Conservation (phyloP, 1,284 basidiomycete genomes). For the Pyrrhoderma noxium region DNA sequence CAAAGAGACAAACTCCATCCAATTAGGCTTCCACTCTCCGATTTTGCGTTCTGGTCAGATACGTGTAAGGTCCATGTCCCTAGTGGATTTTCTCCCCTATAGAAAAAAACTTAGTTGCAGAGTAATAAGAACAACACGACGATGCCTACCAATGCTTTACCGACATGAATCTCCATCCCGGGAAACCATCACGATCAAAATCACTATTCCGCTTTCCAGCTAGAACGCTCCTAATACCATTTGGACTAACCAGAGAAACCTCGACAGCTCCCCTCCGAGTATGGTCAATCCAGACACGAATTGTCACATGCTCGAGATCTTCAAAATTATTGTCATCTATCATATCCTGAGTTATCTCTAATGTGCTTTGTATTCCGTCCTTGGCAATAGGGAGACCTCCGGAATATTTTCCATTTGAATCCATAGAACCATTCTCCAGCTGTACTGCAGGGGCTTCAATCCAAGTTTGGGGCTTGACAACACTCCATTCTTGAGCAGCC, state of each 20-base stretch:
- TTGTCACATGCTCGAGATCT: constrained; percentile 85
- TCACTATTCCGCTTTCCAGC: constrained; percentile 72
- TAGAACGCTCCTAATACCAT: constrained; percentile 80
- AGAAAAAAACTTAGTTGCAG: background rate
- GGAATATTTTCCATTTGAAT: constrained; percentile 43
- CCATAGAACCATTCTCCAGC: constrained; percentile 56
- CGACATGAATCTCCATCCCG: constrained; percentile 96
- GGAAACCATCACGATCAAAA: constrained; percentile 63
- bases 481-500: constrained; percentile 75
- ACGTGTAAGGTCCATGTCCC: constrained; percentile 91
- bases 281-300: constrained; percentile 91
- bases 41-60: constrained; percentile 59
- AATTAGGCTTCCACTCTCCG: constrained; percentile 71
- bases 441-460: constrained; percentile 69
- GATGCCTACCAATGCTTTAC: constrained; percentile 90
- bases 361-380: constrained; percentile 60
- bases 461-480: constrained; percentile 95
- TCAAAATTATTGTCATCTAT: constrained; percentile 78
- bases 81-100: constrained; percentile 87
- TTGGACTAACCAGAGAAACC: constrained; percentile 84
- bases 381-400: constrained; percentile 63
- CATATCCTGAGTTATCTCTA: constrained; percentile 68
- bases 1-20: constrained; percentile 93
- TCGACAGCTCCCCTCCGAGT: constrained; percentile 88
- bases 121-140: background rate